A percentile compares a stretch with the other conserved stretches of the same genome.
These are phyloP conservation scores for Fusarium devonianum DNA, from an alignment of 2,329 filamentous ascomycete genomes.

Conservation along the genomic window DNA sequence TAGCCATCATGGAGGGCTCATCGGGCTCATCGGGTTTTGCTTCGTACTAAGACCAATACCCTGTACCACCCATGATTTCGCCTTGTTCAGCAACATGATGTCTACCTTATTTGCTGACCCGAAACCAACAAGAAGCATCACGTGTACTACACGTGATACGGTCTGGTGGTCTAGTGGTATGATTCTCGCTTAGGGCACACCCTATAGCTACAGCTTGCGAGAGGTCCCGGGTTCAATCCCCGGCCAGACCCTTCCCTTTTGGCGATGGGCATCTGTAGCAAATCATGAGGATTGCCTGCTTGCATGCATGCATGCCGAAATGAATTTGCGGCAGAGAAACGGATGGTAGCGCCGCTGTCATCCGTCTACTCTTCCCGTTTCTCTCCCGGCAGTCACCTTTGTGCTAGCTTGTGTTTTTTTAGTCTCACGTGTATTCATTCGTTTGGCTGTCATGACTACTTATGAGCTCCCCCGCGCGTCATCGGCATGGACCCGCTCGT, in stretches of 20 bases:
- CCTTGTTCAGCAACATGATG: no score
- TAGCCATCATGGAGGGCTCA: no score
- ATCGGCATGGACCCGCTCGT: conserved; percentile 1
- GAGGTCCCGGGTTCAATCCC: conserved; percentile 54
- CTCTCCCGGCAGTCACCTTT: neutral
- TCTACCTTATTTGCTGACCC: fast-evolving
- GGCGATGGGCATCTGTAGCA: neutral
- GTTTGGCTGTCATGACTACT: no score
- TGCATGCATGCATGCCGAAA: no score
- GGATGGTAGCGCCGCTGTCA: neutral
- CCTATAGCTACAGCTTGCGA: conserved; percentile 38
- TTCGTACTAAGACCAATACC: no score
- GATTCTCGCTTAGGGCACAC: conserved; percentile 45
- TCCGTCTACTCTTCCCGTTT: neutral
- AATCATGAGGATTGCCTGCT: no score
- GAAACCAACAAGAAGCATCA: conserved; percentile 5
- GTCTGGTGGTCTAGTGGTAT: conserved; percentile 45
- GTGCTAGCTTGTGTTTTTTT: neutral
- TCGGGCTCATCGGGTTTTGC: no score
- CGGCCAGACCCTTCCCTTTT: conserved; percentile 49
- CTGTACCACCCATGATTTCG: no score
- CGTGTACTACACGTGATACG: conserved; percentile 14
- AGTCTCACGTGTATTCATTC: neutral
- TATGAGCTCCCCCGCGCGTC: conserved; percentile 8
- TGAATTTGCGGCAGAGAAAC: no score